Conservation (phyloP, 2,329 filamentous ascomycete genomes). For the Colletotrichum salicis region DNA sequence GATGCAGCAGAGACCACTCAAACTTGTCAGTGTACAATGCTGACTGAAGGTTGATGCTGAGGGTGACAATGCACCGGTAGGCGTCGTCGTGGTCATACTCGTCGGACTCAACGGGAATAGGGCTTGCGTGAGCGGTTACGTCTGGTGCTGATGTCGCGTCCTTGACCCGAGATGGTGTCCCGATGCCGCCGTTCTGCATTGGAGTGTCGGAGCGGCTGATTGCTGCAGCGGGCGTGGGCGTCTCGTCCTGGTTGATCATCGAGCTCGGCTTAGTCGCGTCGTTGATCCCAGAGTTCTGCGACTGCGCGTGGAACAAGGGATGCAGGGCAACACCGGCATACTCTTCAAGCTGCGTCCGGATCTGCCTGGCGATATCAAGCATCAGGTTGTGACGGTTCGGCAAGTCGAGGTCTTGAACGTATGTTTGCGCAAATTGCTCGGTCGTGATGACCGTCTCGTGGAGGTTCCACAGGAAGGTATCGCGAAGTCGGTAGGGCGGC, state of each 20-base stretch:
- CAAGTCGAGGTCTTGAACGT: conserved; percentile 93
- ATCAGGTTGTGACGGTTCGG: conserved; percentile 78
- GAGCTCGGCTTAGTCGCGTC: conserved; percentile 45
- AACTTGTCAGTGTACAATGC: conserved; percentile 96
- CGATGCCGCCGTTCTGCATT: conserved; percentile 59
- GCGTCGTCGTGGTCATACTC: conserved; percentile 91
- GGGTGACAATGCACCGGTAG: conserved; percentile 89
- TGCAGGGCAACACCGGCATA: conserved; percentile 95
- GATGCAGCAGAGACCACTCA: conserved; percentile 94
- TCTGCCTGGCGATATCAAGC: conserved; percentile 89
- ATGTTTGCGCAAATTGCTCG: conserved; percentile 90
- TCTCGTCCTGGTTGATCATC: conserved; percentile 50
- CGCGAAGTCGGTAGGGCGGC: conserved; percentile 87
- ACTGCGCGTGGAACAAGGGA: conserved; percentile 81
- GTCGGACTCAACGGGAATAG: conserved; percentile 72
- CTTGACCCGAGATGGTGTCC: conserved; percentile 59
- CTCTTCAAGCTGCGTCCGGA: conserved; percentile 93
- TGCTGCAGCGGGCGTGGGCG: conserved; percentile 48
- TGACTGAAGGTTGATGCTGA: conserved; percentile 92
- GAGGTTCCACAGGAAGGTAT: conserved; percentile 97
- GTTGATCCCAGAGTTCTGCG: conserved; percentile 39
- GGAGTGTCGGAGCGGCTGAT: conserved; percentile 67
- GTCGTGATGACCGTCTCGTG: conserved; percentile 95
- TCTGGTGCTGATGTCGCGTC: conserved; percentile 59
- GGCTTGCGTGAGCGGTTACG: conserved; percentile 76